These are phyloP conservation scores for Arxiozyma slooffiae DNA, from an alignment of 1,139 yeast species.

Conservation along the genomic window DNA sequence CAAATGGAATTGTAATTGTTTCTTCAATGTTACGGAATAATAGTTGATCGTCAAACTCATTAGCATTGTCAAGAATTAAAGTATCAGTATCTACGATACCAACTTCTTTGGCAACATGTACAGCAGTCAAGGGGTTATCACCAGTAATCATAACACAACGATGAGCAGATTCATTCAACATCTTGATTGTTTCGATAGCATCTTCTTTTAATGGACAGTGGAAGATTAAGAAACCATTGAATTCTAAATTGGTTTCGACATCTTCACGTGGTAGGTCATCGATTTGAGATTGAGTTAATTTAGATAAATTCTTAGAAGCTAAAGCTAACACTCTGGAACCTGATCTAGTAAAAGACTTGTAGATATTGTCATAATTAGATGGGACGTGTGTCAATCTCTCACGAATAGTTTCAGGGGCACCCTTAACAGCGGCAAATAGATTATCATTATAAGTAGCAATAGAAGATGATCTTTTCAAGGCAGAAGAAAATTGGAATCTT, in stretches of 20 bases:
- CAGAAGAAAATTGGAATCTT: constrained; percentile 94
- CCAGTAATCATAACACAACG: constrained; percentile 98
- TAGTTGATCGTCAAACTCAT: constrained; percentile 49
- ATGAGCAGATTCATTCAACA: constrained; percentile 92
- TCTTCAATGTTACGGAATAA: constrained; percentile 85
- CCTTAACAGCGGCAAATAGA: constrained; percentile 80
- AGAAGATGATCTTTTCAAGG: constrained; percentile 89
- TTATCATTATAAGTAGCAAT: constrained; percentile 58
- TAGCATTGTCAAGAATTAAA: constrained; percentile 79
- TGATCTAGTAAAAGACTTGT: constrained; percentile 82
- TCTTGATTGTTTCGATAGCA: constrained; percentile 79
- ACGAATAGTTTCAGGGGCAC: constrained; percentile 97
- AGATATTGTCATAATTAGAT: constrained; percentile 70
- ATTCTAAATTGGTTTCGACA: constrained; percentile 62
- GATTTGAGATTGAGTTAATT: constrained; percentile 42
- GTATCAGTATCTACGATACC: constrained; percentile 75
- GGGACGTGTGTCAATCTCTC: constrained; percentile 68
- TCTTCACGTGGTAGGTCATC: constrained; percentile 57
- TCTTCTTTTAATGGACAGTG: constrained; percentile 94
- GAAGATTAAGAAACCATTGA: constrained; percentile 93
- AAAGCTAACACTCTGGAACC: constrained; percentile 95
- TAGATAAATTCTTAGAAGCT: constrained; percentile 69
- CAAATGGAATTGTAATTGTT: constrained; percentile 59
- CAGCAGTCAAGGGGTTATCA: constrained; percentile 96
- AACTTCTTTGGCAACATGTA: constrained; percentile 93